These are phyloP conservation scores for Aphanomyces cochlioides DNA, from an alignment of 352 stramenopile genomes.

Conservation along the genomic window DNA sequence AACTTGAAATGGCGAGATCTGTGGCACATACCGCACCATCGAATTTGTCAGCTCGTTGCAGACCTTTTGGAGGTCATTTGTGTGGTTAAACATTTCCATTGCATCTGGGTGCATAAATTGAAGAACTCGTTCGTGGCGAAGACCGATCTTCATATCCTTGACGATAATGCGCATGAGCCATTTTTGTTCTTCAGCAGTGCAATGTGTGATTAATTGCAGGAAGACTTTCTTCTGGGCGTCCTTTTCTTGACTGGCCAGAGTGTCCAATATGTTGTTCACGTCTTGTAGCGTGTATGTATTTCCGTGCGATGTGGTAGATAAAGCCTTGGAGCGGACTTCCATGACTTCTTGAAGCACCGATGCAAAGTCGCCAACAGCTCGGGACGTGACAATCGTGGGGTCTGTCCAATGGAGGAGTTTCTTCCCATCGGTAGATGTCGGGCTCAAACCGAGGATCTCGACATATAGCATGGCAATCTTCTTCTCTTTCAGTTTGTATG, in stretches of 20 bases:
- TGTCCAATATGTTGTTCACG: constrained; percentile 61
- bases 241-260: constrained; percentile 48
- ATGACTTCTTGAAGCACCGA: constrained; percentile 71
- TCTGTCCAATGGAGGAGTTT: constrained; percentile 81
- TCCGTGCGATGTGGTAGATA: constrained; percentile 20
- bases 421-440: constrained; percentile 61
- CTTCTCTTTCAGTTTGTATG: constrained; percentile 85
- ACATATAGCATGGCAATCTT: constrained; percentile 80
- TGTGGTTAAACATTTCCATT: constrained; percentile 85
- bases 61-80: constrained; percentile 58
- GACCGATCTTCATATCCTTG: constrained; percentile 83
- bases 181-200: constrained; percentile 70
- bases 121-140: constrained; percentile 76
- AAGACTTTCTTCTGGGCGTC: constrained; percentile 51
- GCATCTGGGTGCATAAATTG: constrained; percentile 78
- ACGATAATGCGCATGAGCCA: constrained; percentile 78
- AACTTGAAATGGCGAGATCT: constrained; percentile 76
- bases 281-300: constrained; percentile 44
- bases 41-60: constrained; percentile 74
- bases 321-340: constrained; percentile 51
- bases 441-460: constrained; percentile 62
- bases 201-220: constrained; percentile 73
- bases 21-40: constrained; percentile 69
- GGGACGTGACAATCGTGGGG: constrained; percentile 72
- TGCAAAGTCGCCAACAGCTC: constrained; percentile 78